phyloP scores from a whole-genome alignment of 176 grass and related monocot genomes.

The Metroxylon sagu region DNA sequence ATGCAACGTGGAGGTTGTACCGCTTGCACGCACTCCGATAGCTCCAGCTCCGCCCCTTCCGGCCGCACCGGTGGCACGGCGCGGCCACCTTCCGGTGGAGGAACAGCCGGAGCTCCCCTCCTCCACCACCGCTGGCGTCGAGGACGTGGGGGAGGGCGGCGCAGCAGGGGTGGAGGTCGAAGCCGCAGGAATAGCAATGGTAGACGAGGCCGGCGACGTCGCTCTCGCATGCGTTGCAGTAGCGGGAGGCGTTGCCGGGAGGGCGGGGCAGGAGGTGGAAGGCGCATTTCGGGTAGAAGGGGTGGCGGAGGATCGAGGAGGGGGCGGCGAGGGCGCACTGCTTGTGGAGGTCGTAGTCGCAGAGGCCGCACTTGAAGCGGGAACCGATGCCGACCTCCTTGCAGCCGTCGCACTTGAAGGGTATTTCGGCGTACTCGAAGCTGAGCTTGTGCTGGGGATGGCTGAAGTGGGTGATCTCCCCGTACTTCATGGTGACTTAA shows the following conservation, averaged over 20 bases:
- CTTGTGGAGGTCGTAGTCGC: background rate
- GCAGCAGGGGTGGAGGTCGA: background rate
- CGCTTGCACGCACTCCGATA: constrained; percentile 81
- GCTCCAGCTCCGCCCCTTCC: constrained; percentile 77
- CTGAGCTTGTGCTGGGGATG: background rate
- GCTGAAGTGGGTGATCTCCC: background rate
- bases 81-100: constrained; percentile 39
- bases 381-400: background rate
- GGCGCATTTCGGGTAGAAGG: background rate
- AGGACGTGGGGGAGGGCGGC: constrained; percentile 57
- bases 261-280: background rate
- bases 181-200: background rate
- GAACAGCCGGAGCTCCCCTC: constrained; percentile 22
- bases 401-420: background rate
- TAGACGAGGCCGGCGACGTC: background rate
- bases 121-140: constrained; percentile 22
- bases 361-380: background rate
- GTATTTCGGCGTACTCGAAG: background rate
- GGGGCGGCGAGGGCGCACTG: background rate
- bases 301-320: background rate
- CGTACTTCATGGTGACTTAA: background rate
- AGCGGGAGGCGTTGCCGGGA: background rate
- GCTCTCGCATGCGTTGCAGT: background rate
- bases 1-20: constrained; percentile 93
- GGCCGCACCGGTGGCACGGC: constrained; percentile 75